Evolutionary conservation across 2,329 filamentous ascomycete genomes (phyloP), one percentile per base, ranked within the genome.

Genomic region (Pseudocercospora eumusae): DNA sequence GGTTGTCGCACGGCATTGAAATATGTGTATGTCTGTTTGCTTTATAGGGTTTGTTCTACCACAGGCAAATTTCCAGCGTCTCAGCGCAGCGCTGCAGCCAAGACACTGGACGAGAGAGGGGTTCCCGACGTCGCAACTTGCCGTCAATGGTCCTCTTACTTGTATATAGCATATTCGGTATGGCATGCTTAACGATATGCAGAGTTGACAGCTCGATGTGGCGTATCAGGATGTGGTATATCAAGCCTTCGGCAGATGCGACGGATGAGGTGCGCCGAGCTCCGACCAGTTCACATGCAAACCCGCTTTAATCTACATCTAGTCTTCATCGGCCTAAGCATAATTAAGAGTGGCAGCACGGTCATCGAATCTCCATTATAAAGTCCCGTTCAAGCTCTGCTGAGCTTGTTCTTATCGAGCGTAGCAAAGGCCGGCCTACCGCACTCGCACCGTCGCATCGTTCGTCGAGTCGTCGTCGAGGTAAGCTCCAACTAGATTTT

Each of bases 211-310:
- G 45, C 45, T 21, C 18, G 9, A 13, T 21, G 21, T 47, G 27
- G 50, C 44, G 33, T 20, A 45, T 56, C 28, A 31, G 36, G 6
- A 49, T 45, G 54, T 28, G 36, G 20, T 44, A 28, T 40, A 11
- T 44, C 54, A 44, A 44, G 54, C 54, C 54, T 36, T 23, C 33
- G 54, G 33, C 45, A 31, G 28, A 21, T 49, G 20, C 45, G 45
- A 49, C 45, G 45, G 45, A 21, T 49, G 45, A n/a, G 6, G 4
- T 23, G 18, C 45, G 45, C 18, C 25, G 18, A 13, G 11, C 45
- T 21, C 45, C 45, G 45, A 21, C 21, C 18, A 9, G 21, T 49
- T 10, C 45, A 49, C 11, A 49, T 23, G 21, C 21, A 23, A 49
- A 27, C 7, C 25, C 10, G 18, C 45, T 2, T 49, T 49, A 13